phyloP scores from a whole-genome alignment of 75 land plant species.

The Pinus albicaulis region DNA sequence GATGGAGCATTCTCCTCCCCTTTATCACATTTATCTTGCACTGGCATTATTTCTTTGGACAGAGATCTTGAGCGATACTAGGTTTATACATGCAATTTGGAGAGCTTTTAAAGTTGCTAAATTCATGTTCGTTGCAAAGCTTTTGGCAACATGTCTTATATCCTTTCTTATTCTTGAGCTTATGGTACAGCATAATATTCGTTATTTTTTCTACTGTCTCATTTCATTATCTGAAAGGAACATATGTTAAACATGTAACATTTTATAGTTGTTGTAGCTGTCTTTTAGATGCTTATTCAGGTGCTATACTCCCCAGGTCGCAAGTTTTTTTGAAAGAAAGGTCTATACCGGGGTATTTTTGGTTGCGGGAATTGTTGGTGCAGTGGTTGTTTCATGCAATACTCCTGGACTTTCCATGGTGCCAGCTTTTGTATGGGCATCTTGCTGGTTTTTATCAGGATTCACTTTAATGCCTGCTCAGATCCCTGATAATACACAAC shows the following conservation, averaged over 20 bases:
- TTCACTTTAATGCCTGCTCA: slow-evolving; percentile 94
- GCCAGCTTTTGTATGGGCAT: slow-evolving; percentile 60
- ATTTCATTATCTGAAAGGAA: background rate
- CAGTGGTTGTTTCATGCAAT: slow-evolving; percentile 35
- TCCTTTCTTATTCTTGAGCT: slow-evolving; percentile 75
- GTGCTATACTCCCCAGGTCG: slow-evolving; percentile 45
- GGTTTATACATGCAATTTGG: slow-evolving; percentile 48
- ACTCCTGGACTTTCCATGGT: slow-evolving; percentile 50
- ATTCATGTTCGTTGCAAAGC: slow-evolving; percentile 22
- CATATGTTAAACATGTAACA: background rate
- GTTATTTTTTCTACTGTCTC: background rate
- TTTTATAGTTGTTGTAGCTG: background rate
- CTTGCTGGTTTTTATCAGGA: slow-evolving; percentile 87
- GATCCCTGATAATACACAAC: slow-evolving; percentile 72
- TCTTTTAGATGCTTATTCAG: slow-evolving; percentile 5
- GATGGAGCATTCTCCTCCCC: slow-evolving; percentile 72
- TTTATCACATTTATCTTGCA: slow-evolving; percentile 78
- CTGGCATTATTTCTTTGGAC: slow-evolving; percentile 84
- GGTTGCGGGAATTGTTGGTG: slow-evolving; percentile 62
- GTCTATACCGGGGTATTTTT: slow-evolving; percentile 86
- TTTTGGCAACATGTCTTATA: slow-evolving; percentile 25
- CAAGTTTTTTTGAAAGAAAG: slow-evolving; percentile 80
- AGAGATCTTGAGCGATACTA: slow-evolving; percentile 46
- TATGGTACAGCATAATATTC: slow-evolving; percentile 51
- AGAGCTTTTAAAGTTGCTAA: slow-evolving; percentile 25